A percentile compares a stretch with the other conserved stretches of the same genome.
Conservation (phyloP, 768 basidiomycete genomes). For the Tulasnella sp. region DNA sequence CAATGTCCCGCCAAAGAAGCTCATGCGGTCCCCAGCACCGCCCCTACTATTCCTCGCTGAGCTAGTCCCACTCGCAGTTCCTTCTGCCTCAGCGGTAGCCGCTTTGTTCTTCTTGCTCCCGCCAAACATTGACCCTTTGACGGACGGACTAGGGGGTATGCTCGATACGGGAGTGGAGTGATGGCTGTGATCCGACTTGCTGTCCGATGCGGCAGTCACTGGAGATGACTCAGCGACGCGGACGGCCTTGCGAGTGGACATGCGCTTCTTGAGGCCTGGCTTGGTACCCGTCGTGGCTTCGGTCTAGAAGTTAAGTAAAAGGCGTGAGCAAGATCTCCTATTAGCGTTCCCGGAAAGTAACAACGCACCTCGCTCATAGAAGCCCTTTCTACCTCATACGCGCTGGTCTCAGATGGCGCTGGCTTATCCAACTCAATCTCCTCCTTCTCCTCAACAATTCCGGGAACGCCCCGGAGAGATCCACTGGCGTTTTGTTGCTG, state of each 20-base stretch:
- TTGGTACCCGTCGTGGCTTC: not conserved
- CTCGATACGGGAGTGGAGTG: conserved; percentile 8
- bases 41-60: conserved; percentile 17
- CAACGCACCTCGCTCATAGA: conserved; percentile 64
- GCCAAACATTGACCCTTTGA: conserved; percentile 6
- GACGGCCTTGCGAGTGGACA: conserved; percentile 10
- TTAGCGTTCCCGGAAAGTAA: too few relatives aligned
- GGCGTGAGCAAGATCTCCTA: not conserved
- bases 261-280: conserved; percentile 1
- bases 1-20: conserved; percentile 67
- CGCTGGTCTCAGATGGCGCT: too few relatives aligned
- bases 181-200: conserved; percentile 1
- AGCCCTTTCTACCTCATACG: conserved; percentile 37
- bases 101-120: conserved; percentile 10
- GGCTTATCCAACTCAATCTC: too few relatives aligned
- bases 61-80: not conserved
- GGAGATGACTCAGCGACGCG: not conserved
- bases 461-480: too few relatives aligned
- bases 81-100: not conserved
- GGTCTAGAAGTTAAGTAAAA: not conserved
- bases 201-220: not conserved
- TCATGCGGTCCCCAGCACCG: conserved; percentile 33
- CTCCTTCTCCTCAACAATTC: too few relatives aligned
- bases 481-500: too few relatives aligned
- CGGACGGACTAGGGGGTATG: conserved; percentile 17